These are phyloP conservation scores for Fraxinus anomala DNA, from an alignment of 257 asterid genomes.

Conservation along the genomic window DNA sequence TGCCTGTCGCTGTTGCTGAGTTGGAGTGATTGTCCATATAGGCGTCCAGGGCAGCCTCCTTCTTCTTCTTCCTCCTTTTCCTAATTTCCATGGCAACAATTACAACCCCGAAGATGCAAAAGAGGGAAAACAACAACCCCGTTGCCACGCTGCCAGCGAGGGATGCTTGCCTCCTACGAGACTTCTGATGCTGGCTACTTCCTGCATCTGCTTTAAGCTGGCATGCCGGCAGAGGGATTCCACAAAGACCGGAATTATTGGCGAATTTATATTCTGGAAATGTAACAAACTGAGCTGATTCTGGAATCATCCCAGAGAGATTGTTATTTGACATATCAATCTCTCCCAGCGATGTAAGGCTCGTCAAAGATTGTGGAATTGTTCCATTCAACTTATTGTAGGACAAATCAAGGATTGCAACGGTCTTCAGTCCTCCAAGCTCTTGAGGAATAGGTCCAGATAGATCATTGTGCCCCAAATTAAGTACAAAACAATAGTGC, in stretches of 20 bases:
- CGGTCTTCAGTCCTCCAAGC: constrained; percentile 65
- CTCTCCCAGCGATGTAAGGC: constrained; percentile 74
- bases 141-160: constrained; percentile 87
- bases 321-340: constrained; percentile 74
- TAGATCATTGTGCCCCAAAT: constrained; percentile 77
- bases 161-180: constrained; percentile 64
- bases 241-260: constrained; percentile 85
- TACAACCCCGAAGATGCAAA: constrained; percentile 75
- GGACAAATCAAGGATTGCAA: constrained; percentile 85
- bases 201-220: constrained; percentile 29
- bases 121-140: constrained; percentile 73
- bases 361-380: constrained; percentile 63
- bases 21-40: constrained; percentile 70
- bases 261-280: constrained; percentile 65
- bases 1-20: constrained; percentile 61
- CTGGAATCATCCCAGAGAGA: constrained; percentile 75
- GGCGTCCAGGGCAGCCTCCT: constrained; percentile 76
- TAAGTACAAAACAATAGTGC: constrained; percentile 69
- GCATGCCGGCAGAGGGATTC: constrained; percentile 72
- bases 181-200: constrained; percentile 42
- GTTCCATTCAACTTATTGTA: constrained; percentile 66
- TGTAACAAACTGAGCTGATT: constrained; percentile 81
- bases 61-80: constrained; percentile 69
- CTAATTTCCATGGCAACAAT: constrained; percentile 64
- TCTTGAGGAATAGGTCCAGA: constrained; percentile 85